phyloP scores from a whole-genome alignment of 2,329 filamentous ascomycete genomes.

The Arthrobotrys megalospora region DNA sequence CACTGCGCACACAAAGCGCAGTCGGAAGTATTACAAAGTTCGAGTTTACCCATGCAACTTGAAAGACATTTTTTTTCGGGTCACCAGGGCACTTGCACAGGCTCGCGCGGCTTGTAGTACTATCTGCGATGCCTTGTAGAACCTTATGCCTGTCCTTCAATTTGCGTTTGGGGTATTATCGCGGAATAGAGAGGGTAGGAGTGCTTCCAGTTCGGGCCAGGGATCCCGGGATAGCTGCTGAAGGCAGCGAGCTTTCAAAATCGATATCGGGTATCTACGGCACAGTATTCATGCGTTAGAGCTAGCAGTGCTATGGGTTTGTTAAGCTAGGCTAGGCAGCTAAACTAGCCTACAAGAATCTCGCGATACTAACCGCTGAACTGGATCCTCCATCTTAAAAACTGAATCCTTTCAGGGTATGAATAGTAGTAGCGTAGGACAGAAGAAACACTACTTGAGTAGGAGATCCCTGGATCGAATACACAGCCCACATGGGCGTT shows the following conservation, averaged over 20 bases:
- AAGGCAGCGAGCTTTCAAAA: not conserved
- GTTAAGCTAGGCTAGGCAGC: not conserved
- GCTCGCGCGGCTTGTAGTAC: slow-evolving; percentile 2
- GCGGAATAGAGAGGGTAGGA: no score
- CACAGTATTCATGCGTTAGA: not conserved
- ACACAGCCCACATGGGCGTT: not conserved
- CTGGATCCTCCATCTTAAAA: not conserved
- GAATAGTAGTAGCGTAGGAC: not conserved
- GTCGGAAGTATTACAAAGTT: slow-evolving; percentile 3
- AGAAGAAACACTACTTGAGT: not conserved
- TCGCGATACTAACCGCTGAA: not conserved
- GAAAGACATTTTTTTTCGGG: not conserved
- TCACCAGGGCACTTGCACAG: slow-evolving; percentile 2
- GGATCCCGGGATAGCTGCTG: not conserved
- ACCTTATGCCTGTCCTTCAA: not conserved
- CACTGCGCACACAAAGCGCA: slow-evolving; percentile 4
- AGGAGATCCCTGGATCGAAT: not conserved
- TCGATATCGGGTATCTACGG: not conserved
- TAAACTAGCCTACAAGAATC: not conserved
- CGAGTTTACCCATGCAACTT: not conserved
- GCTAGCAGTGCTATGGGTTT: not conserved
- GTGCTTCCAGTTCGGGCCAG: not conserved
- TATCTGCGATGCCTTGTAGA: not conserved
- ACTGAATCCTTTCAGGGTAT: no score
- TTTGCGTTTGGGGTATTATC: slow-evolving; percentile 1